Base-by-base conservation (phyloP, 1,139 yeast genomes). In the Pichia sp. region DNA sequence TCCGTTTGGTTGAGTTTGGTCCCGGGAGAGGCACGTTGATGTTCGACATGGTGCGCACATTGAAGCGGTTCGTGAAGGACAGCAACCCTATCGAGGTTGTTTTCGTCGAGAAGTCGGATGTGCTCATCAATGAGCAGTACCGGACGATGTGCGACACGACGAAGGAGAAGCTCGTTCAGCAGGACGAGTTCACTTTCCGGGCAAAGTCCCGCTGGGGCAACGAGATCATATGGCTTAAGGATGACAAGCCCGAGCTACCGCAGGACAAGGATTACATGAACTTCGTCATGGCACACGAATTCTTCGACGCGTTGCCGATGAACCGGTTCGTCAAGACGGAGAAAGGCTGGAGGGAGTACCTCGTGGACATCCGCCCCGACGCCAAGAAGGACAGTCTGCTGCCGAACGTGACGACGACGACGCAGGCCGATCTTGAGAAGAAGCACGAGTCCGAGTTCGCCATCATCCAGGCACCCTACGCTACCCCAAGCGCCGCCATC, bases 1-100 rank as follows among this genome's bases (percentile, higher is more conserved):
- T 84, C 31, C 72, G 85, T 51, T 62, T 88, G n/a, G 73, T 87
- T n/a, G 96, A 88, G 66, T 81, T 87, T 66, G 96, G 96, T 0
- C 96, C 96, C 0, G 96, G 96, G 4, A 75, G 78, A 61, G 96
- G 96, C 0, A 87, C 96, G 0, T 70, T 88, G 60, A 82, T 87
- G 81, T 73, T 74, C 60, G 96, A 88, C 64, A 70, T 79, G 44
- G 64, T 88, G 57, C 68, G 68, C 12, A 70, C 76, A 1, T 75
- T 82, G 62, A 71, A 75, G 50, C 73, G 69, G 54, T 70, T 82
- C 45, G 63, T 70, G 18, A 63, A 66, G 39, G 51, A 55, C 12
- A 60, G 59, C 18, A 66, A 67, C 16, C 60, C 67, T 0, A 66
- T 73, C 21, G 77, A 75, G 49, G 71, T 88, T 7, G 73, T 79